Percentiles rank a stretch among this genome's conserved stretches.
Evolutionary conservation across 2,329 filamentous ascomycete genomes (phyloP).

Genomic region (Claviceps africana): DNA sequence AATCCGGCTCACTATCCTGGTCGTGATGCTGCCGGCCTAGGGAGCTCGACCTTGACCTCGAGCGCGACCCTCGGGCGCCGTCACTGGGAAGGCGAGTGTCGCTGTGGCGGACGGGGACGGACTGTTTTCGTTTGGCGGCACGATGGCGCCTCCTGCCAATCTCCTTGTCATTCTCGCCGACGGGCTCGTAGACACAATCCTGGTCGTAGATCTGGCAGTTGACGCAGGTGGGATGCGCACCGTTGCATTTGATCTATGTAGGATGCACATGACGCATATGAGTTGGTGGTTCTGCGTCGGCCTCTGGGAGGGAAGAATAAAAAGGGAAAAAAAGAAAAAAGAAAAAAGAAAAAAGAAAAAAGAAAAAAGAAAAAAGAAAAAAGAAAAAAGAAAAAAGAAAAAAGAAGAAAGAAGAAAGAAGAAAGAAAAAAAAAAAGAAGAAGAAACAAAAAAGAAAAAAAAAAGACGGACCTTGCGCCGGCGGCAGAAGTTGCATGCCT

Average conservation of each 20-base stretch:
- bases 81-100: not conserved
- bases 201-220: constrained; percentile 32
- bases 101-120: not conserved
- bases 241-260: constrained; percentile 30
- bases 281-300: not conserved
- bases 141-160: constrained; percentile 7
- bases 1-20: not conserved
- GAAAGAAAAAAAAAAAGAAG: not conserved
- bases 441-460: not conserved
- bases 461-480: not conserved
- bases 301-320: not conserved
- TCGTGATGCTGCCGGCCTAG: not conserved
- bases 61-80: not conserved
- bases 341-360: not conserved
- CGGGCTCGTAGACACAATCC: constrained; percentile 27
- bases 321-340: not conserved
- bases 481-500: not conserved
- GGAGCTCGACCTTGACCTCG: not conserved
- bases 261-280: not conserved
- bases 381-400: not conserved
- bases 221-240: constrained; percentile 27
- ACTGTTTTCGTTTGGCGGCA: not conserved
- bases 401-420: not conserved
- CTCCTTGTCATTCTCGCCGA: constrained; percentile 14
- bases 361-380: not conserved